A percentile compares a stretch with the other conserved stretches of the same genome.
Evolutionary conservation across 768 basidiomycete species (phyloP).

Genomic region (Lentinula aciculospora): DNA sequence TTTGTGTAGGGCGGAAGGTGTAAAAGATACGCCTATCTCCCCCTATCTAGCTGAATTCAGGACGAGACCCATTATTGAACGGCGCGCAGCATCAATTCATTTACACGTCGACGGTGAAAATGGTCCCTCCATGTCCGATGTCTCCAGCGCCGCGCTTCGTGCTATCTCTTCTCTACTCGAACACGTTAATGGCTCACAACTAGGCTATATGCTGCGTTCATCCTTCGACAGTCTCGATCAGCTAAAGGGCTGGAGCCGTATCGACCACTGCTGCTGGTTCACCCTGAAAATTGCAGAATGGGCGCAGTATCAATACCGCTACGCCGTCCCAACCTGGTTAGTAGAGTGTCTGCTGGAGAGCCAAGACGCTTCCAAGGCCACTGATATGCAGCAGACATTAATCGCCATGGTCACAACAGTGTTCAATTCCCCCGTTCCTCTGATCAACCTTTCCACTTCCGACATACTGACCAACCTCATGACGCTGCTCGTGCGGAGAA

Average conservation of each 20-base stretch:
- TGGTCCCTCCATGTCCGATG: slow-evolving; percentile 70
- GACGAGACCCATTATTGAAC: slow-evolving; percentile 68
- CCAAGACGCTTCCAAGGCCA: slow-evolving; percentile 45
- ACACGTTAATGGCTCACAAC: slow-evolving; percentile 73
- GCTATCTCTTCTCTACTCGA: slow-evolving; percentile 66
- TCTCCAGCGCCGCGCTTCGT: slow-evolving; percentile 68
- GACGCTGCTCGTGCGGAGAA: slow-evolving; percentile 65
- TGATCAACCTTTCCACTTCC: slow-evolving; percentile 88
- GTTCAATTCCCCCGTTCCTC: slow-evolving; percentile 73
- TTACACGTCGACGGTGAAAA: slow-evolving; percentile 84
- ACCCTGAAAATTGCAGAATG: slow-evolving; percentile 75
- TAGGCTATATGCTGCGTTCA: slow-evolving; percentile 67
- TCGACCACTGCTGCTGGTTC: slow-evolving; percentile 79
- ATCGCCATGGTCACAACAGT: slow-evolving; percentile 79
- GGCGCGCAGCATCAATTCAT: slow-evolving; percentile 87
- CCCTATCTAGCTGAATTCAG: slow-evolving; percentile 84
- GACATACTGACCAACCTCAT: slow-evolving; percentile 81
- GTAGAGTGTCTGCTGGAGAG: slow-evolving; percentile 70
- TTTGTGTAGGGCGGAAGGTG: slow-evolving; percentile 42
- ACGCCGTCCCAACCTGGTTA: slow-evolving; percentile 79
- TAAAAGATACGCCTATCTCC: slow-evolving; percentile 69
- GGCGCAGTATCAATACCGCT: slow-evolving; percentile 92
- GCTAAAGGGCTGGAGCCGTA: slow-evolving; percentile 56
- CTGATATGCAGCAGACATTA: slow-evolving; percentile 52
- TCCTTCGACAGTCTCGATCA: slow-evolving; percentile 64